Conservation (phyloP, 2,329 filamentous ascomycete genomes). For the Fusarium proliferatum region DNA sequence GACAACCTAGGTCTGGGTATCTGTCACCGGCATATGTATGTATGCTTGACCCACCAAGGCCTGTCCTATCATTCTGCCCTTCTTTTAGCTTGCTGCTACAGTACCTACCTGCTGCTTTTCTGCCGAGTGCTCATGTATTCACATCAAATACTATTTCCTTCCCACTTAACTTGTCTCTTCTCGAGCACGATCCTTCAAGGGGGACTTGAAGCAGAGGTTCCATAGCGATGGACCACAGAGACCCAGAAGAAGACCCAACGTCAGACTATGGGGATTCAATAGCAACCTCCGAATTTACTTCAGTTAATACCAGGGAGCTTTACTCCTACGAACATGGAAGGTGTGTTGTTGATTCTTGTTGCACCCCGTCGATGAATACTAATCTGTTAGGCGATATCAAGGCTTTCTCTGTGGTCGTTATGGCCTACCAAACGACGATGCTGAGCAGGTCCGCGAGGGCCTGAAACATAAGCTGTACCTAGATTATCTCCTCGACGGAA, state of each 20-base stretch:
- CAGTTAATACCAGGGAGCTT: conserved; percentile 50
- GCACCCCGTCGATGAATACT: background rate
- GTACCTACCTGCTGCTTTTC: conserved; percentile 6
- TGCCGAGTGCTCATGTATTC: conserved; percentile 36
- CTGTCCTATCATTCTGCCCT: conserved; percentile 6
- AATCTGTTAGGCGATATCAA: conserved; percentile 58
- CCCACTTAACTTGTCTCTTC: conserved; percentile 18
- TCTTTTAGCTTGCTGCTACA: conserved; percentile 3
- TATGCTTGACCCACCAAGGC: conserved; percentile 33
- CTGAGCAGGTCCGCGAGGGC: conserved; percentile 61
- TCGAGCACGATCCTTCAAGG: conserved; percentile 11
- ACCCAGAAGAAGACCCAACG: conserved; percentile 47
- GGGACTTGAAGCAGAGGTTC: conserved; percentile 10
- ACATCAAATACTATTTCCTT: conserved; percentile 10
- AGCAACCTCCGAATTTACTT: conserved; percentile 55
- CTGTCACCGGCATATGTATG: conserved; percentile 37
- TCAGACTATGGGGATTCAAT: conserved; percentile 56
- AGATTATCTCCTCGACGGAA: conserved; percentile 58
- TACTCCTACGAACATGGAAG: conserved; percentile 54
- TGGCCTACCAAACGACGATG: conserved; percentile 64
- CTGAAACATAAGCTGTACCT: conserved; percentile 61
- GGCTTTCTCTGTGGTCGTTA: conserved; percentile 59
- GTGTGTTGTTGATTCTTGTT: conserved; percentile 34
- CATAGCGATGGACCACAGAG: conserved; percentile 39
- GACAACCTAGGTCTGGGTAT: conserved; percentile 21